Conservation (phyloP, 371 early-diverging fungal genomes). For the Coemansia sp. region DNA sequence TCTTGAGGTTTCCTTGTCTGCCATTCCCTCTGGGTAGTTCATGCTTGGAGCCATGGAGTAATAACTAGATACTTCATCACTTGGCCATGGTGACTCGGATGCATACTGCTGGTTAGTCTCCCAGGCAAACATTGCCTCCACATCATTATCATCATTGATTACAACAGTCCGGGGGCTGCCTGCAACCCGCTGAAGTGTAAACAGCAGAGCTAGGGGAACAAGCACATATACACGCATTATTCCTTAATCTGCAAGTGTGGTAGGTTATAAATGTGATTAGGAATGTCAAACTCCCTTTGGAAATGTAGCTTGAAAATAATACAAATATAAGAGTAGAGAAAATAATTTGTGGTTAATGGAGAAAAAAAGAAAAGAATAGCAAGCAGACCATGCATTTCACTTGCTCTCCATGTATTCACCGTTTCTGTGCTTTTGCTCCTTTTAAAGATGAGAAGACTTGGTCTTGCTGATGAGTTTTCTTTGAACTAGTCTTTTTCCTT, state of each 20-base stretch:
- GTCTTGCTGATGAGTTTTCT: not conserved
- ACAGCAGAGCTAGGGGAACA: not conserved
- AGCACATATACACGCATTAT: conserved; percentile 15
- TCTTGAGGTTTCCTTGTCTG: conserved; percentile 8
- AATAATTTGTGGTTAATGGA: not conserved
- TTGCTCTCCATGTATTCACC: not conserved
- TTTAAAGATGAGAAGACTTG: not conserved
- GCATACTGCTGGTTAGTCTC: conserved; percentile 18
- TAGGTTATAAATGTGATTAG: not conserved
- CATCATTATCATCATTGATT: not conserved
- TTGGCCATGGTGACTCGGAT: conserved; percentile 15
- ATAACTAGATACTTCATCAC: not conserved
- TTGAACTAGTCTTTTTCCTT: not conserved
- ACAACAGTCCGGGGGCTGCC: conserved; percentile 12
- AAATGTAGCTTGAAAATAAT: not conserved
- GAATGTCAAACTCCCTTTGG: conserved; percentile 4
- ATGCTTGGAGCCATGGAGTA: conserved; percentile 1
- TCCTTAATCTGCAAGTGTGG: not conserved
- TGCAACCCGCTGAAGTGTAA: conserved; percentile 10
- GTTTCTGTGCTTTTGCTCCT: not conserved
- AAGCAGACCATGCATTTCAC: not conserved
- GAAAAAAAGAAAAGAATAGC: too few relatives aligned
- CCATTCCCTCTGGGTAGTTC: not conserved
- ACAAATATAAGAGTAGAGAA: conserved; percentile 3
- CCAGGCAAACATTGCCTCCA: conserved; percentile 8